These are phyloP conservation scores for Yamadazyma buinensis DNA, from an alignment of 1,139 yeast species.

Conservation along the genomic window DNA sequence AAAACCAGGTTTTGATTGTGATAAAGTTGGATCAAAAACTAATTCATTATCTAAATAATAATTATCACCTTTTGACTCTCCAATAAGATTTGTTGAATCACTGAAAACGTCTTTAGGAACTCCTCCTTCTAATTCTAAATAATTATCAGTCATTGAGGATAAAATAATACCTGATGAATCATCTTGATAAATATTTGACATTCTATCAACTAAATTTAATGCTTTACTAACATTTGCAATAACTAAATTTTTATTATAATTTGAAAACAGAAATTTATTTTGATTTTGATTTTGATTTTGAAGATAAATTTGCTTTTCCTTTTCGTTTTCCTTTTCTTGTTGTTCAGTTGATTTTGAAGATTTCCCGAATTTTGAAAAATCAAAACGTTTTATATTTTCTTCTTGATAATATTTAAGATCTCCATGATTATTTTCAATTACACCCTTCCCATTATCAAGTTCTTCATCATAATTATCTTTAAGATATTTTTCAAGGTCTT, in stretches of 20 bases:
- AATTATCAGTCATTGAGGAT: neutral
- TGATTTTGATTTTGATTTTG: neutral
- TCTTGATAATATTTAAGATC: no score
- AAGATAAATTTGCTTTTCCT: no score
- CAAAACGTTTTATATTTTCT: no score
- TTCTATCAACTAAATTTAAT: neutral
- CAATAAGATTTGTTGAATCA: constrained; percentile 1
- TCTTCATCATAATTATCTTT: neutral
- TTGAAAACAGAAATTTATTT: neutral
- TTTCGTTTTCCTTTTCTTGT: no score
- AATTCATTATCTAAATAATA: neutral
- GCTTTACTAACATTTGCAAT: neutral
- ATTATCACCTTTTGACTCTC: neutral
- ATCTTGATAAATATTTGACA: constrained; percentile 1
- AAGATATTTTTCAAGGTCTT: neutral
- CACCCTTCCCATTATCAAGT: no score
- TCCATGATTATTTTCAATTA: no score
- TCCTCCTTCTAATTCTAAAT: neutral
- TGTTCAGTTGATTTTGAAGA: no score
- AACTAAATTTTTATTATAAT: neutral
- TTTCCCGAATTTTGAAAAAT: no score
- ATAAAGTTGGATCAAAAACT: constrained; percentile 1
- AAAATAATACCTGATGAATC: neutral
- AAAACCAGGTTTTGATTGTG: no score
- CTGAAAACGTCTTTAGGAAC: neutral